phyloP scores from a whole-genome alignment of 306 rosid species.

The Trifolium pratense region DNA sequence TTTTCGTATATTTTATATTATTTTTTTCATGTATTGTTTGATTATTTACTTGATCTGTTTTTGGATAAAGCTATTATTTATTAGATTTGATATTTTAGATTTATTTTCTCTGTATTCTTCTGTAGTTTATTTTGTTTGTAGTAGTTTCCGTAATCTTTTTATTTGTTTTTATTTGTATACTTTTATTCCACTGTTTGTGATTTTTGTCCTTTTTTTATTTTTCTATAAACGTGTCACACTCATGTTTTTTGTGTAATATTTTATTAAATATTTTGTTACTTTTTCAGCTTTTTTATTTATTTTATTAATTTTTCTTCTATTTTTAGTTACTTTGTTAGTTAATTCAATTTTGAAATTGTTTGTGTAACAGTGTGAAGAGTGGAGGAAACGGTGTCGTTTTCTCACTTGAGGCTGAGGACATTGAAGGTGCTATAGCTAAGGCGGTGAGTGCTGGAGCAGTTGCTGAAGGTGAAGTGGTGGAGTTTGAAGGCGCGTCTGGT shows the following conservation, averaged over 20 bases:
- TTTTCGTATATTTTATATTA: neutral
- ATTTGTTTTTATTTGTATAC: neutral
- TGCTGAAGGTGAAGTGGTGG: slow-evolving; percentile 49
- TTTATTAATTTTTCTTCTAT: neutral
- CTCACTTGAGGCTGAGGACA: slow-evolving; percentile 62
- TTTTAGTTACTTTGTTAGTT: neutral
- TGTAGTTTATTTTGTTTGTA: neutral
- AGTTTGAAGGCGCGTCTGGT: slow-evolving; percentile 59
- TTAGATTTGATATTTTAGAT: neutral
- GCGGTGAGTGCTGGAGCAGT: slow-evolving; percentile 69
- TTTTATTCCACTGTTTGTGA: neutral
- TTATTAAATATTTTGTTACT: accelerated
- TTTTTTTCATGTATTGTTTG: neutral
- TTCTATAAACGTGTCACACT: neutral
- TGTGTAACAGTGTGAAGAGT: slow-evolving; percentile 43
- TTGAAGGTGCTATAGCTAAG: slow-evolving; percentile 56
- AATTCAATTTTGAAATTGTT: neutral
- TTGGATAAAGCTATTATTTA: neutral
- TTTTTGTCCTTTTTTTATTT: neutral
- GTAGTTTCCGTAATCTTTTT: neutral
- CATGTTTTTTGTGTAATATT: neutral
- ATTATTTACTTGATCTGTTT: neutral
- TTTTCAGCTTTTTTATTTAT: too few species aligned
- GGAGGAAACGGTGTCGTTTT: slow-evolving; percentile 47
- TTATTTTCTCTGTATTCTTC: neutral